Evolutionary conservation across 176 grass and related monocot genomes (phyloP), one percentile per base, ranked within the genome.

Genomic region (Bonia amplexicaulis): DNA sequence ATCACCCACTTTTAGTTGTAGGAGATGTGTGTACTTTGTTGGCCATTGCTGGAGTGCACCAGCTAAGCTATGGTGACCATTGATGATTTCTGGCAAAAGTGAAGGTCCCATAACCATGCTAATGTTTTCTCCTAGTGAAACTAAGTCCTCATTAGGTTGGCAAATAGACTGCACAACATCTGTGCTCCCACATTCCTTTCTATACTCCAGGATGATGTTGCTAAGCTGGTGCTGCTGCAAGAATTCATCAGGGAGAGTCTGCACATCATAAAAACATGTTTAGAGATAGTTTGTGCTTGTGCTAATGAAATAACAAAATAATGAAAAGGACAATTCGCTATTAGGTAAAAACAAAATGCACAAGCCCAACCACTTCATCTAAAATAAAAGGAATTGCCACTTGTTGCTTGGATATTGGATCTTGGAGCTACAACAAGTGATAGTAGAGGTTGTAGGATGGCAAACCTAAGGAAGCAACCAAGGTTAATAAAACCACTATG

Each of bases 111-210:
- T 84, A 48, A 69, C 69, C 62, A 93, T 88, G 48, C 12, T 81
- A 15, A 93, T 47, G 48, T 86, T 80, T 70, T 46, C 86, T 31
- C 85, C 48, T 19, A 14, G 15, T 11, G 75, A 71, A 19, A 86
- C 58, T 2, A 69, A 81, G 22, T 60, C 55, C 20, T 84, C 83
- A 19, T 93, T 83, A 19, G 92, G 92, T 52, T 93, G 85, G 22
- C 88, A 88, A 67, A 88, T 80, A 12, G 92, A 86, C 7, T 93
- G 88, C 74, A 93, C 92, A 8, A 82, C 46, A 74, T 93, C 92
- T 1, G 83, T 90, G 45, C 79, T 90, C 13, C 83, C 88, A 71
- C 92, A 93, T 78, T 90, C 88, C 69, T 88, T 88, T 66, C 86
- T 80, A 35, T 93, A 90, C 55, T 93, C 92, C 33, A 90, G 46